Evolutionary conservation across 2,329 filamentous ascomycete species (phyloP).

Genomic region (Aspergillus jensenii): DNA sequence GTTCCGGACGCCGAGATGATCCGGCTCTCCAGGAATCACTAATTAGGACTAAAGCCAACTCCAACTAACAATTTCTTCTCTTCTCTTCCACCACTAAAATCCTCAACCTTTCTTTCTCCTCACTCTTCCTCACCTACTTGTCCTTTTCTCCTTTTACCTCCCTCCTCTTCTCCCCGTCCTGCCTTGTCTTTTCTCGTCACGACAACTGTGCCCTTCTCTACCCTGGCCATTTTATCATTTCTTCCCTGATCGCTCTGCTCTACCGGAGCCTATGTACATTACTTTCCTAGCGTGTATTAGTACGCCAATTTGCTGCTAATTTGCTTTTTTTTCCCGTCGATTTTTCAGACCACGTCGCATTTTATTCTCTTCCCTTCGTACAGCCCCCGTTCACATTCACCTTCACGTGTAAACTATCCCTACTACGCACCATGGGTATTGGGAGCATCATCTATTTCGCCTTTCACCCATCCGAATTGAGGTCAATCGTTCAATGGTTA

Average conservation of each 20-base stretch:
- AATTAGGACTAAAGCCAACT: not conserved
- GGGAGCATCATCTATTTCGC: slow-evolving; percentile 66
- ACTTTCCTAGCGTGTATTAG: slow-evolving; percentile 8
- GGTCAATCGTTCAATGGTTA: slow-evolving; percentile 86
- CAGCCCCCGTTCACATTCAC: slow-evolving; percentile 15
- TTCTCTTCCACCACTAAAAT: slow-evolving; percentile 6
- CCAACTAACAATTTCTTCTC: slow-evolving; percentile 5
- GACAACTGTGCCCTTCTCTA: not conserved
- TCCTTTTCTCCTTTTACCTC: not conserved
- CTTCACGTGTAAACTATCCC: slow-evolving; percentile 14
- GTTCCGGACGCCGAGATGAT: slow-evolving; percentile 8
- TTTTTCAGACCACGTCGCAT: not conserved
- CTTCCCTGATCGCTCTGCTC: not conserved
- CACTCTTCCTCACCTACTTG: slow-evolving; percentile 7
- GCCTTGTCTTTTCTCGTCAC: not conserved
- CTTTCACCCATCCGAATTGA: slow-evolving; percentile 74
- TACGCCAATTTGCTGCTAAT: slow-evolving; percentile 9
- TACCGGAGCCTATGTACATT: slow-evolving; percentile 14
- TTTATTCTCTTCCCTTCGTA: slow-evolving; percentile 6
- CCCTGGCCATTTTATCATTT: not conserved
- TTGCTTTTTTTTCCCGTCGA: slow-evolving; percentile 9
- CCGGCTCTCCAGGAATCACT: not conserved
- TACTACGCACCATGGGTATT: slow-evolving; percentile 37
- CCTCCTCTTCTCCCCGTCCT: not conserved
- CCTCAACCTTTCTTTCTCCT: slow-evolving; percentile 4